Conservation (phyloP, 2,329 filamentous ascomycete genomes). For the Sporothrix variecibatus region DNA sequence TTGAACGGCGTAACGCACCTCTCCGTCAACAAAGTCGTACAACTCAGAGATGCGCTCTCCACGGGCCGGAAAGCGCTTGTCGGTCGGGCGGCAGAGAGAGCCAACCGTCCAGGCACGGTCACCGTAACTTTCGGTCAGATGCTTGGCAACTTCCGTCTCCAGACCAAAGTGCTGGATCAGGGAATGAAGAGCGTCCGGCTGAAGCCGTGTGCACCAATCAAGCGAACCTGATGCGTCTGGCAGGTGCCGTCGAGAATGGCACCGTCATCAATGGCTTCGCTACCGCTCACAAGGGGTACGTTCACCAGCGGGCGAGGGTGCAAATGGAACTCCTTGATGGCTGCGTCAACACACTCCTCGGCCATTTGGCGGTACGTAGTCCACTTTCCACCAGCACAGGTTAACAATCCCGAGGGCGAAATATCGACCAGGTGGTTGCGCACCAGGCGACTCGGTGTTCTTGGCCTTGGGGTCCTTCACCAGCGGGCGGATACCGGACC, state of each 20-base stretch:
- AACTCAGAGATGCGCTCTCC: constrained; percentile 77
- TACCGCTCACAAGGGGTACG: constrained; percentile 67
- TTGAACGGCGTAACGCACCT: constrained; percentile 82
- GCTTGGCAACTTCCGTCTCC: constrained; percentile 91
- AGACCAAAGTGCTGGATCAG: constrained; percentile 90
- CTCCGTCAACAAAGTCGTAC: constrained; percentile 90
- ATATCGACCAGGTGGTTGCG: constrained; percentile 78
- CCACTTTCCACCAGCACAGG: constrained; percentile 83
- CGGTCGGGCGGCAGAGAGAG: constrained; percentile 75
- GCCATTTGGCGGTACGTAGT: constrained; percentile 89
- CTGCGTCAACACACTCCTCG: constrained; percentile 79
- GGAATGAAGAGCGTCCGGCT: constrained; percentile 92
- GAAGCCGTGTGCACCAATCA: constrained; percentile 75
- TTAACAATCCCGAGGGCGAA: constrained; percentile 72
- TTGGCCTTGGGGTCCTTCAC: constrained; percentile 78
- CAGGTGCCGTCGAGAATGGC: constrained; percentile 71
- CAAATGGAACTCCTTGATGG: constrained; percentile 66
- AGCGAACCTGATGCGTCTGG: constrained; percentile 71
- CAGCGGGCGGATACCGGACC: constrained; percentile 75
- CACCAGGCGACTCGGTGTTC: constrained; percentile 80
- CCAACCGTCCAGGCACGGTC: constrained; percentile 92
- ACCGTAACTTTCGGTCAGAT: constrained; percentile 84
- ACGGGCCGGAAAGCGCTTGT: constrained; percentile 77
- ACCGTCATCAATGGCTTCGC: constrained; percentile 67
- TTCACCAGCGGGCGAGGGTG: constrained; percentile 48